Conservation (phyloP, 2,329 filamentous ascomycete genomes). For the Exophiala spinifera region DNA sequence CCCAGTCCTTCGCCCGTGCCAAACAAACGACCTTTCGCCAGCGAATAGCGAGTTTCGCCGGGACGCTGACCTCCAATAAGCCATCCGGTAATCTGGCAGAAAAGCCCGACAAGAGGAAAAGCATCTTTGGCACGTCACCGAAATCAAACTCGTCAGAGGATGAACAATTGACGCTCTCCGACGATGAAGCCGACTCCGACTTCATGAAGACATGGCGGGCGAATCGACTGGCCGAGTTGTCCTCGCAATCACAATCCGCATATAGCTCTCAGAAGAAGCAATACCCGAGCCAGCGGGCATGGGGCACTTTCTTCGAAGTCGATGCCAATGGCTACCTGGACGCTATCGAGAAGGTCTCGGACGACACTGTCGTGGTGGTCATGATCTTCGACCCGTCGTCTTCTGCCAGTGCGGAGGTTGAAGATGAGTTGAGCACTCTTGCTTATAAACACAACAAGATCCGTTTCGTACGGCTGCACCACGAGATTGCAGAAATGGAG, state of each 20-base stretch:
- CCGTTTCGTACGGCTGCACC: conserved; percentile 88
- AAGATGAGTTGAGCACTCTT: conserved; percentile 71
- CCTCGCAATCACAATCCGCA: conserved; percentile 56
- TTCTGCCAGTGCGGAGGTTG: conserved; percentile 72
- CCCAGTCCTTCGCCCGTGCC: conserved; percentile 49
- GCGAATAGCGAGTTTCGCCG: conserved; percentile 34
- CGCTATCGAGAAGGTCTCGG: conserved; percentile 82
- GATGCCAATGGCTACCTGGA: conserved; percentile 93
- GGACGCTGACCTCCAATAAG: conserved; percentile 17
- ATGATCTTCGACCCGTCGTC: conserved; percentile 90
- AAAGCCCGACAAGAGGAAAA: conserved; percentile 27
- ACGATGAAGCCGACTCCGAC: conserved; percentile 42
- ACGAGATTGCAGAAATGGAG: conserved; percentile 92
- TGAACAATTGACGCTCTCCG: conserved; percentile 33
- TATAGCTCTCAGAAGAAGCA: conserved; percentile 14
- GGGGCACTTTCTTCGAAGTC: conserved; percentile 75
- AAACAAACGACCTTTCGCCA: conserved; percentile 47
- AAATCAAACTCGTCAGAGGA: conserved; percentile 23
- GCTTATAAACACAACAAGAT: conserved; percentile 67
- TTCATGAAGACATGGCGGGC: conserved; percentile 78
- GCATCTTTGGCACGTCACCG: conserved; percentile 13
- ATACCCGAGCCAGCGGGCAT: conserved; percentile 73
- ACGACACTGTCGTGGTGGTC: conserved; percentile 82
- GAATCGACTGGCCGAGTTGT: conserved; percentile 72
- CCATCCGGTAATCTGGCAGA: conserved; percentile 17